Conservation (phyloP, 371 early-diverging fungal species). For the Quaeritorhiza haematococci region DNA sequence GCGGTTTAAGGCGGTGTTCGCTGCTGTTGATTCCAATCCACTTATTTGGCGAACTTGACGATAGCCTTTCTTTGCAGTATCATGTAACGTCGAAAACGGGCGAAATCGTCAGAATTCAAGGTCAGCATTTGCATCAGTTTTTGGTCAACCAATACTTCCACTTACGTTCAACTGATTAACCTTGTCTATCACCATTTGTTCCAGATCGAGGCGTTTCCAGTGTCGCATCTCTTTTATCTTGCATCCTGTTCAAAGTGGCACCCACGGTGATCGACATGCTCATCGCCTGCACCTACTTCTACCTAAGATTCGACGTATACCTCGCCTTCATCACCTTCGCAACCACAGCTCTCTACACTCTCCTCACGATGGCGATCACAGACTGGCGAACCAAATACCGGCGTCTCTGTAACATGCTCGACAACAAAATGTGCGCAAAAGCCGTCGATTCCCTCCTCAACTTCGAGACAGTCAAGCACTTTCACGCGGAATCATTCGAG, state of each 20-base stretch:
- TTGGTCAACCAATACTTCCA: slow-evolving; percentile 26
- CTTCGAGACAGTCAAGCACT: slow-evolving; percentile 88
- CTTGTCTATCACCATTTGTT: too few species aligned
- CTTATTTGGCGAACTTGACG: too few species aligned
- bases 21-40: too few species aligned
- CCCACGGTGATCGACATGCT: slow-evolving; percentile 84
- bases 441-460: slow-evolving; percentile 89
- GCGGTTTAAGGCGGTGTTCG: too few species aligned
- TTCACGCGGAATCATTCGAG: slow-evolving; percentile 40
- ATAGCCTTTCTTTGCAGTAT: slow-evolving; percentile 73
- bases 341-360: slow-evolving; percentile 84
- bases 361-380: slow-evolving; percentile 75
- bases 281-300: slow-evolving; percentile 72
- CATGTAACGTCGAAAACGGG: slow-evolving; percentile 93
- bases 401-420: slow-evolving; percentile 24
- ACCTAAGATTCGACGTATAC: slow-evolving; percentile 62
- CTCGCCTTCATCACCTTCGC: slow-evolving; percentile 79
- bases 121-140: slow-evolving; percentile 10
- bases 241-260: slow-evolving; percentile 80
- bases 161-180: too few species aligned
- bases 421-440: slow-evolving; percentile 50
- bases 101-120: slow-evolving; percentile 67
- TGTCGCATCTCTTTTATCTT: slow-evolving; percentile 73
- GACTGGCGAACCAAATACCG: slow-evolving; percentile 89
- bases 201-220: slow-evolving; percentile 85